Conservation (phyloP, 2,329 filamentous ascomycete species). For the Penicillium glabrum region DNA sequence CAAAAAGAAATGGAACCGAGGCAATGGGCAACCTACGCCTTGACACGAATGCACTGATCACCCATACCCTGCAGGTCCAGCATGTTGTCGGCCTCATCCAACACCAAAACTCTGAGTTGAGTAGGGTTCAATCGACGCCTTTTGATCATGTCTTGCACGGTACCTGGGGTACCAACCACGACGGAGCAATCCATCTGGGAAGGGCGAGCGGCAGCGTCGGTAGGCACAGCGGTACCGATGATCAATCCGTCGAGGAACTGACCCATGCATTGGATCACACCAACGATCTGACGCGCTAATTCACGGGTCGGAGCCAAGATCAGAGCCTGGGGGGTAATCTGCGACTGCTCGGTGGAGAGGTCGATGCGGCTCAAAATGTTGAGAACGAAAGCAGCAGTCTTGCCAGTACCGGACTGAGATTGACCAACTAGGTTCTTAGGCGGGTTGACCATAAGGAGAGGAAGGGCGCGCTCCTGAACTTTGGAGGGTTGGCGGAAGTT, state of each 20-base stretch:
- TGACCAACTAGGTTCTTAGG: slow-evolving; percentile 93
- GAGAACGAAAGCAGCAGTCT: slow-evolving; percentile 94
- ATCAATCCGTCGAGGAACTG: slow-evolving; percentile 74
- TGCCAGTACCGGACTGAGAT: slow-evolving; percentile 98
- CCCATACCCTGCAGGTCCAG: slow-evolving; percentile 91
- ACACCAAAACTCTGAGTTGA: slow-evolving; percentile 76
- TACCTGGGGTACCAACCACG: slow-evolving; percentile 91
- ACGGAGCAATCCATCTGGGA: slow-evolving; percentile 72
- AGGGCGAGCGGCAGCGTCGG: slow-evolving; percentile 66
- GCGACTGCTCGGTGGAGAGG: slow-evolving; percentile 60
- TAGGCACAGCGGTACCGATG: slow-evolving; percentile 80
- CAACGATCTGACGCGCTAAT: slow-evolving; percentile 89
- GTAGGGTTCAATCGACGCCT: slow-evolving; percentile 71
- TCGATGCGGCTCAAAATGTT: slow-evolving; percentile 89
- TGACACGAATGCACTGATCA: slow-evolving; percentile 90
- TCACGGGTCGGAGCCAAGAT: slow-evolving; percentile 87
- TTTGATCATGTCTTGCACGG: slow-evolving; percentile 82
- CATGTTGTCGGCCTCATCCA: slow-evolving; percentile 99
- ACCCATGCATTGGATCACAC: slow-evolving; percentile 80
- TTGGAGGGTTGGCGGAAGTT: slow-evolving; percentile 95
- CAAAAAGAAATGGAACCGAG: slow-evolving; percentile 10
- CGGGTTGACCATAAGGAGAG: slow-evolving; percentile 82
- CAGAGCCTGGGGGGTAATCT: slow-evolving; percentile 70
- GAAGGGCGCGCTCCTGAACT: slow-evolving; percentile 92
- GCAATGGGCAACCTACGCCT: slow-evolving; percentile 61